These are phyloP conservation scores for Ophiostoma ips DNA, from an alignment of 2,329 filamentous ascomycete species.

Conservation along the genomic window DNA sequence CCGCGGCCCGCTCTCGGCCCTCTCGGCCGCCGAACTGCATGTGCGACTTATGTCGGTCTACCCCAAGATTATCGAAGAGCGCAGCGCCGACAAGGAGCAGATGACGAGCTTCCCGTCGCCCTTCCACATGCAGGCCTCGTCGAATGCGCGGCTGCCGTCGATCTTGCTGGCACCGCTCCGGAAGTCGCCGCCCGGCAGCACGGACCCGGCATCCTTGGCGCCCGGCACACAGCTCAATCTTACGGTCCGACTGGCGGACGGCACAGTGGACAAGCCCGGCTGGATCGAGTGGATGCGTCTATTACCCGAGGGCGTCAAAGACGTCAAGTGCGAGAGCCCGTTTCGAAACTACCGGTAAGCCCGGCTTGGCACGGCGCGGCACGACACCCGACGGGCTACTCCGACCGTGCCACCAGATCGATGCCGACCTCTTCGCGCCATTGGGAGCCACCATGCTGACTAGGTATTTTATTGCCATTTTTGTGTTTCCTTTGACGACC, in stretches of 20 bases:
- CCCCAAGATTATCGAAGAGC: constrained; percentile 37
- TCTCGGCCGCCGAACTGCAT: constrained; percentile 34
- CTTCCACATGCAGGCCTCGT: constrained; percentile 41
- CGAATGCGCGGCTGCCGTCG: constrained; percentile 38
- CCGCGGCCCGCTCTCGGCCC: constrained; percentile 30
- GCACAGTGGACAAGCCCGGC: constrained; percentile 35
- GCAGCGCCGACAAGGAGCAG: constrained; percentile 31
- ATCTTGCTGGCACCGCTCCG: constrained; percentile 40
- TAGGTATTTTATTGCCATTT: too few relatives aligned
- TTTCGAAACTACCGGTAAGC: not conserved
- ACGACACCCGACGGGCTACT: too few relatives aligned
- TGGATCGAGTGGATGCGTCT: constrained; percentile 46
- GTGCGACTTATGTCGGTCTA: constrained; percentile 32
- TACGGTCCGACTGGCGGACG: constrained; percentile 36
- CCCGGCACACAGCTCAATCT: constrained; percentile 32
- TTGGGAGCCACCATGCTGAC: too few relatives aligned
- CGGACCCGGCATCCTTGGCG: constrained; percentile 19
- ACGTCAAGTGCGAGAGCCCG: constrained; percentile 34
- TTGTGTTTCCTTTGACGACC: too few relatives aligned
- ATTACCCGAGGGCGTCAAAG: constrained; percentile 42
- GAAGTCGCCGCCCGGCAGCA: constrained; percentile 26
- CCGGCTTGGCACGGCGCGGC: too few relatives aligned
- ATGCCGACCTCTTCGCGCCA: too few relatives aligned
- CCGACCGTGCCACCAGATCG: too few relatives aligned
- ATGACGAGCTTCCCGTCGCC: constrained; percentile 38